phyloP scores from a whole-genome alignment of 1,139 yeast species.

The Pichia sp. region DNA sequence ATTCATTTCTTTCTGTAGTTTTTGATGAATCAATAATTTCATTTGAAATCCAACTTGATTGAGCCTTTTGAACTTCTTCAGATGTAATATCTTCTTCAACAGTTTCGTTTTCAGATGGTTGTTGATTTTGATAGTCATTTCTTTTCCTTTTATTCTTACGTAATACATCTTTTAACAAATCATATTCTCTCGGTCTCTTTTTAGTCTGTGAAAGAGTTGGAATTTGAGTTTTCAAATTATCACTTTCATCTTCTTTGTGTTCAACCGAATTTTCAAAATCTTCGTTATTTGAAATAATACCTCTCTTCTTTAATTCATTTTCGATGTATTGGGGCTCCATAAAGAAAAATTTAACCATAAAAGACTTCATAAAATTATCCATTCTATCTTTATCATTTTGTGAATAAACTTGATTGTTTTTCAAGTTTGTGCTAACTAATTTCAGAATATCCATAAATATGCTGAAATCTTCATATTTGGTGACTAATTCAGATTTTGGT shows the following conservation, averaged over 20 bases:
- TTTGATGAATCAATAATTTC: constrained; percentile 28
- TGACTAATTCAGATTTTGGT: constrained; percentile 74
- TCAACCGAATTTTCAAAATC: constrained; percentile 10
- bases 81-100: constrained; percentile 21
- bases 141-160: constrained; percentile 52
- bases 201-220: constrained; percentile 27
- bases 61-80: constrained; percentile 51
- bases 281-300: constrained; percentile 10
- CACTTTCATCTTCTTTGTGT: constrained; percentile 16
- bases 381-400: constrained; percentile 75
- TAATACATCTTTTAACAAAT: constrained; percentile 66
- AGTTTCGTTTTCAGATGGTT: constrained; percentile 22
- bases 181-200: constrained; percentile 45
- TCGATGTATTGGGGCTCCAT: constrained; percentile 34
- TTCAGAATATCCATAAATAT: constrained; percentile 69
- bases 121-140: constrained; percentile 9
- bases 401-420: constrained; percentile 67
- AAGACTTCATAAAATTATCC: constrained; percentile 60
- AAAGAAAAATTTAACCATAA: constrained; percentile 63
- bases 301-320: constrained; percentile 30
- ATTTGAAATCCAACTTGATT: constrained; percentile 54
- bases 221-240: constrained; percentile 5
- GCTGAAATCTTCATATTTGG: constrained; percentile 56
- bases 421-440: constrained; percentile 63
- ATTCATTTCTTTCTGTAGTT: constrained; percentile 38